Evolutionary conservation across 345 rosid genomes (phyloP).

Genomic region (Carallia pectinifolia): DNA sequence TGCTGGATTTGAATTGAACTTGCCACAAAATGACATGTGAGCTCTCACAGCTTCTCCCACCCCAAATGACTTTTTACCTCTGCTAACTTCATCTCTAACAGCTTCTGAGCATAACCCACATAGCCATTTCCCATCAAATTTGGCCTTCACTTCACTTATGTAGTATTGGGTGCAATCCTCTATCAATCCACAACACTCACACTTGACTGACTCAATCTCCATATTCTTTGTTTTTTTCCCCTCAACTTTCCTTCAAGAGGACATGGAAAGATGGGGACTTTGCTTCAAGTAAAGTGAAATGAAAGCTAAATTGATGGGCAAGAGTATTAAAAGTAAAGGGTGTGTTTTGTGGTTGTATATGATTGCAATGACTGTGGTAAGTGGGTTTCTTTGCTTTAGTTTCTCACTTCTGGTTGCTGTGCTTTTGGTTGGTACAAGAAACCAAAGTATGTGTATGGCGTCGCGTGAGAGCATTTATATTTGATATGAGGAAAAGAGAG

Average conservation of each 20-base stretch:
- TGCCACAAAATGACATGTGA: slow-evolving; percentile 90
- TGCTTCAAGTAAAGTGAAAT: no score
- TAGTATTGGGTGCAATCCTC: slow-evolving; percentile 93
- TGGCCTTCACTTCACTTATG: slow-evolving; percentile 63
- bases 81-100: slow-evolving; percentile 66
- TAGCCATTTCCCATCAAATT: slow-evolving; percentile 87
- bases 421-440: slow-evolving; percentile 16
- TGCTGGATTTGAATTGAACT: slow-evolving; percentile 82
- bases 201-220: slow-evolving; percentile 87
- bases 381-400: slow-evolving; percentile 10
- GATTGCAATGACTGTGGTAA: slow-evolving; percentile 19
- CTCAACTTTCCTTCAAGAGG: no score
- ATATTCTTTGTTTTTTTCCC: slow-evolving; percentile 20
- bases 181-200: slow-evolving; percentile 87
- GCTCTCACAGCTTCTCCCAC: slow-evolving; percentile 88
- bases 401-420: background rate
- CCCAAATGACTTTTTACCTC: slow-evolving; percentile 41
- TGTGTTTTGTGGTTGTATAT: slow-evolving; percentile 31
- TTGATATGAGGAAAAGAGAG: slow-evolving; percentile 14
- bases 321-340: background rate
- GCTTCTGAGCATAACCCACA: slow-evolving; percentile 98
- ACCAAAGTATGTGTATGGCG: slow-evolving; percentile 15
- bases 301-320: no score
- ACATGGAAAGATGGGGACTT: no score
- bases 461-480: slow-evolving; percentile 34